Percentiles rank a stretch among this genome's conserved stretches.
Evolutionary conservation across 768 basidiomycete species (phyloP).

Genomic region (Serendipita sp.): DNA sequence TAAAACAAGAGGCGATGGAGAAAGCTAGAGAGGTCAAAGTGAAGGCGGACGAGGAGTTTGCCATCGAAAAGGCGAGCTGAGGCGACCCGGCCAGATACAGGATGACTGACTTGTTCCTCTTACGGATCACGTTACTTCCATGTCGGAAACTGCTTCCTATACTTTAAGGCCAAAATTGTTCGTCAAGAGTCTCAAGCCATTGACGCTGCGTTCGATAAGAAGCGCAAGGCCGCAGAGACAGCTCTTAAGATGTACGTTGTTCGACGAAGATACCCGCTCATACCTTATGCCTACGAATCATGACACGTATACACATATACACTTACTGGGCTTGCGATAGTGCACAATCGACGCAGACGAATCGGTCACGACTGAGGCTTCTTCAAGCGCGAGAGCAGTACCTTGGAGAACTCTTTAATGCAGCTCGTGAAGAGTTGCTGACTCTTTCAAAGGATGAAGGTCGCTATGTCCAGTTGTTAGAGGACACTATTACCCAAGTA

Average conservation of each 20-base stretch:
- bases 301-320: background rate
- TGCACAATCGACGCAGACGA: constrained; percentile 88
- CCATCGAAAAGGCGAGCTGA: constrained; percentile 71
- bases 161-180: constrained; percentile 76
- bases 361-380: constrained; percentile 83
- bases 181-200: constrained; percentile 92
- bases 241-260: constrained; percentile 83
- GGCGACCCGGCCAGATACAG: constrained; percentile 5
- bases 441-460: constrained; percentile 46
- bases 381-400: constrained; percentile 86
- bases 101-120: background rate
- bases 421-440: constrained; percentile 47
- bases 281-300: background rate
- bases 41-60: constrained; percentile 97
- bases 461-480: constrained; percentile 67
- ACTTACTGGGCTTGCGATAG: constrained; percentile 26
- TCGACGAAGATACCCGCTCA: background rate
- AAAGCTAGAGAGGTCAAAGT: constrained; percentile 94
- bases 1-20: constrained; percentile 95
- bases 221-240: constrained; percentile 81
- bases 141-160: background rate
- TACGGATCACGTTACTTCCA: background rate
- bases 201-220: constrained; percentile 90
- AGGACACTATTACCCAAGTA: constrained; percentile 68
- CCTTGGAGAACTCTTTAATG: constrained; percentile 71